These are phyloP conservation scores for Naganishia albida DNA, from an alignment of 1,284 basidiomycete genomes.

Conservation along the genomic window DNA sequence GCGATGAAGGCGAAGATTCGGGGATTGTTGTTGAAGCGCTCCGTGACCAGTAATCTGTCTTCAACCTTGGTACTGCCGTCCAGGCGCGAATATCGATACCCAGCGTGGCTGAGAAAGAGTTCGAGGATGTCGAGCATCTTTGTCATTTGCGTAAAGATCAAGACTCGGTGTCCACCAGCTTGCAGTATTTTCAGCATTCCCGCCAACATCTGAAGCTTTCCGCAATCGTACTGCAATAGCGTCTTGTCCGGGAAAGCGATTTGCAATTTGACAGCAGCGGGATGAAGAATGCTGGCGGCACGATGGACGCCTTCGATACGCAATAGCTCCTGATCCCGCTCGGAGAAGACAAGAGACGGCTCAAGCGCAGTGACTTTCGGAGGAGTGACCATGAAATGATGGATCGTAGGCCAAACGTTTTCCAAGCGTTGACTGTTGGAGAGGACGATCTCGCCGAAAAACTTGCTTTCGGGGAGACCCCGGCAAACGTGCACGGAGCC, in stretches of 20 bases:
- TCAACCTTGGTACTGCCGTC: slow-evolving; percentile 96
- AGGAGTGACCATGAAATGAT: slow-evolving; percentile 80
- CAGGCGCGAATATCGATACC: slow-evolving; percentile 86
- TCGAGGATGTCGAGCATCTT: slow-evolving; percentile 91
- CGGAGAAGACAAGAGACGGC: slow-evolving; percentile 64
- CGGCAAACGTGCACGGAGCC: neutral
- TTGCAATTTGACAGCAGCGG: slow-evolving; percentile 78
- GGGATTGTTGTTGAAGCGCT: slow-evolving; percentile 92
- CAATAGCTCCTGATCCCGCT: slow-evolving; percentile 53
- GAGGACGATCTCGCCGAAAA: slow-evolving; percentile 56
- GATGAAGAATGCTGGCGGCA: slow-evolving; percentile 68
- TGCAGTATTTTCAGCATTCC: slow-evolving; percentile 79
- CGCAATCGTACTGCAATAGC: slow-evolving; percentile 92
- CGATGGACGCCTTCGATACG: slow-evolving; percentile 44
- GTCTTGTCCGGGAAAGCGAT: slow-evolving; percentile 92
- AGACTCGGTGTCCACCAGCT: slow-evolving; percentile 79
- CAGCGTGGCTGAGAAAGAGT: slow-evolving; percentile 88
- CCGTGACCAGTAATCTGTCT: slow-evolving; percentile 91
- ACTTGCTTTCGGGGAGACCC: neutral
- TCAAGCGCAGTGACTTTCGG: slow-evolving; percentile 77
- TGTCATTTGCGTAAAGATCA: slow-evolving; percentile 99
- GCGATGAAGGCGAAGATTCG: slow-evolving; percentile 92
- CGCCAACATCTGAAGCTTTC: slow-evolving; percentile 85
- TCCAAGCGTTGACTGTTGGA: slow-evolving; percentile 67
- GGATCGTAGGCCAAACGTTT: slow-evolving; percentile 62